A percentile compares a stretch with the other conserved stretches of the same genome.
These are phyloP conservation scores for Chlamydomonas schloesseri DNA, from an alignment of 139 green algal genomes.

Conservation along the genomic window DNA sequence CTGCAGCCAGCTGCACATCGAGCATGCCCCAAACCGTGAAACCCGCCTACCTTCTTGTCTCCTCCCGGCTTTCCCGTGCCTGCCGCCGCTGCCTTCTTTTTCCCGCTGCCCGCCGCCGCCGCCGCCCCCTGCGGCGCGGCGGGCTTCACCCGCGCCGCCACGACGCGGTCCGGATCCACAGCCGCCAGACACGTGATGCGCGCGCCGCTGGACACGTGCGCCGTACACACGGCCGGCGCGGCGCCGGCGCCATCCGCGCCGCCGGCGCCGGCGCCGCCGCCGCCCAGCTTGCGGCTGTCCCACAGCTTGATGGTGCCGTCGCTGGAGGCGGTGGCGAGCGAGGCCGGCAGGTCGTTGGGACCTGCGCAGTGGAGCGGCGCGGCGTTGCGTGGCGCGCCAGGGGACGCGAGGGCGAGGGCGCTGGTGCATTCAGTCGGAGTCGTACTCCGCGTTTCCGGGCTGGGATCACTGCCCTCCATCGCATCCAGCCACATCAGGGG, in stretches of 20 bases:
- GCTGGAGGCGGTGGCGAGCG: constrained; percentile 67
- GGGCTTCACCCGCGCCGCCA: not conserved
- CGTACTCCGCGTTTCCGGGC: too few relatives aligned
- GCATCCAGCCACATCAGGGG: too few relatives aligned
- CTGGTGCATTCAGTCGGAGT: not conserved
- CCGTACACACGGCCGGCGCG: not conserved
- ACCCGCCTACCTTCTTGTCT: not conserved
- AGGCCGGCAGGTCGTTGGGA: constrained; percentile 18
- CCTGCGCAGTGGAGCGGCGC: not conserved
- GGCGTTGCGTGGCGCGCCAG: too few relatives aligned
- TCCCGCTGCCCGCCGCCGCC: not conserved
- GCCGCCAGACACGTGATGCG: constrained; percentile 60
- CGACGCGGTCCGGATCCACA: constrained; percentile 7
- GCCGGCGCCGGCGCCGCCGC: not conserved
- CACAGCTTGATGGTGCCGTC: constrained; percentile 83
- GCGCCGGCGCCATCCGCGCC: not conserved
- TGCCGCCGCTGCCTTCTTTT: too few relatives aligned
- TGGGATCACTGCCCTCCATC: too few relatives aligned
- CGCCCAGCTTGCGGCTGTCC: constrained; percentile 54
- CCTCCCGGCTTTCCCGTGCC: not conserved
- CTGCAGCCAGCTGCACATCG: too few relatives aligned
- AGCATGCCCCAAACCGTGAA: too few relatives aligned
- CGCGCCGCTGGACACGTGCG: constrained; percentile 40
- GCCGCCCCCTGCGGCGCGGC: not conserved
- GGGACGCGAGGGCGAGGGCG: not conserved